Evolutionary conservation across 169 alveolate genomes (phyloP), one percentile per base, ranked within the genome.

Genomic region (Eimeria acervulina): DNA sequence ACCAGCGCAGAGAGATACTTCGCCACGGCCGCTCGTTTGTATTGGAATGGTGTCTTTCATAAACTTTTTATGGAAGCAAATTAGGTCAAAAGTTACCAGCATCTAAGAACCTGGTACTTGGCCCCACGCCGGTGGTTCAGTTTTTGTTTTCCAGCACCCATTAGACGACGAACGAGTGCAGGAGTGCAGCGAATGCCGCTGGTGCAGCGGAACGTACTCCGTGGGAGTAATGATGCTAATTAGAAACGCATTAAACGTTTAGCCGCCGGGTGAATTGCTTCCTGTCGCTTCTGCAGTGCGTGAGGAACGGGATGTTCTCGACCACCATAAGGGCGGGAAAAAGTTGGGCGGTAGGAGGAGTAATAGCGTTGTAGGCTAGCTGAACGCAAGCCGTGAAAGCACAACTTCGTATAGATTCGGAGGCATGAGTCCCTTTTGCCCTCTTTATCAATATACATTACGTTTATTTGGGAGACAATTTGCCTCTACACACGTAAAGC

Each of bases 61-160:
- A 72, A 51, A 36, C 83, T 10, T 19, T 33, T 72, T 36, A 4
- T n/a, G 2, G 52, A 36, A 36, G 31, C 51, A 72, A n/a, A 36
- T 19, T 72, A 72, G n/a, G 44, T 4, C 0, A 33, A 72, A 36
- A 72, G 44, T 12, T 36, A 72, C 38, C 28, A 36, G 31, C 47
- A 4, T 17, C 17, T 38, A n/a, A 72, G 51, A 36, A 6, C 31
- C 31, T 19, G 52, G 31, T 19, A 15, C 51, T 36, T 72, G 28
- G 31, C 15, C 36, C 36, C 52, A 36, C 52, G 51, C 28, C 31
- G 52, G 83, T 31, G 19, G 83, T 38, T 72, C 52, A 68, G 40
- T 33, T 72, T 72, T 72, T 72, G 83, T 72, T 17, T 72, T 36
- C 83, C 83, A 2, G 31, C 83, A 72, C 83, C 83, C 51, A 5